Base-by-base conservation (phyloP, 2,329 filamentous ascomycete genomes). In the Didymella arachidicola region DNA sequence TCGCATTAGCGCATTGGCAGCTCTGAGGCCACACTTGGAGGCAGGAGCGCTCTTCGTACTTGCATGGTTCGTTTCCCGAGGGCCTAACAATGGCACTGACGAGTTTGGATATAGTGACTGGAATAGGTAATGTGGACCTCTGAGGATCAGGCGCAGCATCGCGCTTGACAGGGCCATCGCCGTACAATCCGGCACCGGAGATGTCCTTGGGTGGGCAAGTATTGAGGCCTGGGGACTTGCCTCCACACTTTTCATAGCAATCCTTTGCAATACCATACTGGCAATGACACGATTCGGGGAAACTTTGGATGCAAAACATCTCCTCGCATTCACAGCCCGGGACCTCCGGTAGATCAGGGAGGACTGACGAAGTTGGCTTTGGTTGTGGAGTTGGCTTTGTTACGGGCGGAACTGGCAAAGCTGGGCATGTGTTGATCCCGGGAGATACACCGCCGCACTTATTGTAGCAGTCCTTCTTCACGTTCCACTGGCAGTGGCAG, bases 231-330 rank as follows among this genome's bases (percentile, higher is more conserved):
- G 71, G 69, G 36, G 48, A 41, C 11, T 47, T 36, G 14, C 72
- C 72, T 4, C 73, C 73, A 55, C 73, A 76, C 32, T 66, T 68
- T 2, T 70, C 51, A 32, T 61, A 71, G 53, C 73, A 76, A 2
- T 18, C 48, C 32, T 65, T 53, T 27, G 65, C 65, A 22, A 54
- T 62, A 14, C 45, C 56, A 45, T 72, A 71, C n/a, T 51, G 50
- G 53, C 74, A 76, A 52, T 70, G 57, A 49, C 74, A 76, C 7
- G 67, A 71, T 1, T 66, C 52, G 0, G 73, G 73, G 61, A 63
- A 75, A 4, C 62, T 41, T 47, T 68, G 64, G 5, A 51, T 36
- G 51, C 72, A 75, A 12, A 50, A 46, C 19, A 59, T 52, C 7
- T 49, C 2, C 7, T 69, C 65, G 59, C 71, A 75, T 19, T 39